Evolutionary conservation across 139 green algal species (phyloP).

Genomic region (Ulvella scutata): DNA sequence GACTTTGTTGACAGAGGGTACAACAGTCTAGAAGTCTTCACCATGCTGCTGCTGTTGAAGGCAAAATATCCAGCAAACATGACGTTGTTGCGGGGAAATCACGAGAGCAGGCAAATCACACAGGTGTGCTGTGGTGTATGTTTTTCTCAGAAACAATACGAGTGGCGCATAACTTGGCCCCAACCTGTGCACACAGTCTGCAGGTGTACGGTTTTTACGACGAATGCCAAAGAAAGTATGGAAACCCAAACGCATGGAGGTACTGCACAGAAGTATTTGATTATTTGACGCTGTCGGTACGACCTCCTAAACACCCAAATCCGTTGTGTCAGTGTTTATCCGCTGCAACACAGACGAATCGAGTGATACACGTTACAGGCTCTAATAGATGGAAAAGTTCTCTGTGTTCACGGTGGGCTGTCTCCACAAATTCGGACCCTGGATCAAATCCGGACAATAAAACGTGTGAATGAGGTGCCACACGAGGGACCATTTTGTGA

Average conservation of each 20-base stretch:
- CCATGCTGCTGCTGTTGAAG: constrained; percentile 94
- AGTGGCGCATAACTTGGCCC: not conserved
- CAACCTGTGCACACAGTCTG: not conserved
- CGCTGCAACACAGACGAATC: not conserved
- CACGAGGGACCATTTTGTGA: constrained; percentile 95
- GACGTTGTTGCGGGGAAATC: constrained; percentile 94
- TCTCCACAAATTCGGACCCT: constrained; percentile 81
- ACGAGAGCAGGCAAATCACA: constrained; percentile 98
- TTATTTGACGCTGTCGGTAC: constrained; percentile 68
- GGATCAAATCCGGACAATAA: constrained; percentile 91
- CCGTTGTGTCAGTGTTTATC: not conserved
- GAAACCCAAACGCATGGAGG: constrained; percentile 89
- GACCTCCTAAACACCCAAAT: not conserved
- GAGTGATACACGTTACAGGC: constrained; percentile 32
- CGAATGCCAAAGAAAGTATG: constrained; percentile 97
- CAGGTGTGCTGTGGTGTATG: constrained; percentile 40
- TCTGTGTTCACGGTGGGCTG: constrained; percentile 95
- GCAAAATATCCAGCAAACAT: constrained; percentile 84
- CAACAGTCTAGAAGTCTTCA: constrained; percentile 97
- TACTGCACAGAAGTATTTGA: constrained; percentile 99
- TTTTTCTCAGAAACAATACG: not conserved
- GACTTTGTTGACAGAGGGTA: constrained; percentile 99
- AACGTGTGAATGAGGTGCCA: constrained; percentile 93
- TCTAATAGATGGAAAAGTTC: constrained; percentile 80
- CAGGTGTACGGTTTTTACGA: constrained; percentile 97